Conservation (phyloP, 768 basidiomycete species). For the Leccinum longicurvipes region DNA sequence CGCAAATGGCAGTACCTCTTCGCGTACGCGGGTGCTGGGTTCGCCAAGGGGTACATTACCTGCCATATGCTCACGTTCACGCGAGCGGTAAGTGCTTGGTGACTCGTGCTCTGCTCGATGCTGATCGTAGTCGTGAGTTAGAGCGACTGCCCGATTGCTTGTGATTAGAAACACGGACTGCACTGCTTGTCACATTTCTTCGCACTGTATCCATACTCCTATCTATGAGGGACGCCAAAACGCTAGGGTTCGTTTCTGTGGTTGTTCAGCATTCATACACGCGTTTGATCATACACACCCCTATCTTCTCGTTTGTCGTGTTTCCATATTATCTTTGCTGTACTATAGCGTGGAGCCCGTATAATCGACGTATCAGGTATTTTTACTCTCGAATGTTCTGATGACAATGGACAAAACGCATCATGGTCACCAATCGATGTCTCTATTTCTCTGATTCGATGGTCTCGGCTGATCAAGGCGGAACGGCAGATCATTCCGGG, state of each 20-base stretch:
- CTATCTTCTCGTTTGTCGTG: constrained; percentile 14
- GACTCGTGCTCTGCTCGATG: not conserved
- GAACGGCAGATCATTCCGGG: not conserved
- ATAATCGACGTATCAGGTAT: constrained; percentile 10
- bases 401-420: constrained; percentile 5
- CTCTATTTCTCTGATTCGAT: not conserved
- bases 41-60: constrained; percentile 76
- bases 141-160: constrained; percentile 49
- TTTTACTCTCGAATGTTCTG: constrained; percentile 17
- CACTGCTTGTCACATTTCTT: constrained; percentile 18
- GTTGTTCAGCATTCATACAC: constrained; percentile 11
- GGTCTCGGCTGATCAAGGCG: not conserved
- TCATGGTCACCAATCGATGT: not conserved
- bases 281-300: constrained; percentile 12
- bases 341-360: constrained; percentile 17
- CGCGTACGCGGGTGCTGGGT: constrained; percentile 77
- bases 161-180: constrained; percentile 40
- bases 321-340: constrained; percentile 15
- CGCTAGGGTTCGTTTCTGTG: constrained; percentile 26
- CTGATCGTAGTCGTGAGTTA: constrained; percentile 22
- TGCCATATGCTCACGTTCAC: constrained; percentile 81
- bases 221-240: not conserved
- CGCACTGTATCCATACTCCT: constrained; percentile 20
- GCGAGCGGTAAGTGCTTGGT: constrained; percentile 45
- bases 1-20: constrained; percentile 85